Percentiles rank a stretch among this genome's conserved stretches.
Evolutionary conservation across 2,329 filamentous ascomycete genomes (phyloP).

Genomic region (Dactylellina cionopaga): DNA sequence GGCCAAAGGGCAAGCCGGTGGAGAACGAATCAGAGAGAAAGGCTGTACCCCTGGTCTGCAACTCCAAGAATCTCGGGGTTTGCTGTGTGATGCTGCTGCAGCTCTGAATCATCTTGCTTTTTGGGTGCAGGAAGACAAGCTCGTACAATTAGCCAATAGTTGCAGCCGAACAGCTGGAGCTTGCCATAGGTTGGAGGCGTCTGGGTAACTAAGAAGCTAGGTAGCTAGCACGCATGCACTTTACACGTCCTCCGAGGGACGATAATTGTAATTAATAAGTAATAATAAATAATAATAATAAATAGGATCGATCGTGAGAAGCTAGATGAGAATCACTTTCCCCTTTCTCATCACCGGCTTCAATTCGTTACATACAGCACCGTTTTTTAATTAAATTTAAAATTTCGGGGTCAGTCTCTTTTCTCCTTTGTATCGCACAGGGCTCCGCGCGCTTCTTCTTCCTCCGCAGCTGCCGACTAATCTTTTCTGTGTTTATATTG

Average conservation of each 20-base stretch:
- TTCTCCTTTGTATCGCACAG: no score
- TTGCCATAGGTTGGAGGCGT: conserved; percentile 6
- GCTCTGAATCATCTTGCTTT: conserved; percentile 49
- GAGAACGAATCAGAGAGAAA: conserved; percentile 34
- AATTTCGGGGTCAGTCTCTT: not conserved
- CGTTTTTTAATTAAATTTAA: no score
- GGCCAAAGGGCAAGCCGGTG: conserved; percentile 1
- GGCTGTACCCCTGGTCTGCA: conserved; percentile 15
- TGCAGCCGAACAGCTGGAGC: not conserved
- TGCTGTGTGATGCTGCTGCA: conserved; percentile 32
- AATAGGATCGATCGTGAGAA: no score
- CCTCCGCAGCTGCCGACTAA: not conserved
- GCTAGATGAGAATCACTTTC: no score
- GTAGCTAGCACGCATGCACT: no score
- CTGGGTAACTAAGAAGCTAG: no score
- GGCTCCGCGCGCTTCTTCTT: no score
- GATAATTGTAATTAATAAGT: not conserved
- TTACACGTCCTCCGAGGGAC: conserved; percentile 5
- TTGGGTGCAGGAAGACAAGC: no score
- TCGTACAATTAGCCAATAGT: conserved; percentile 16
- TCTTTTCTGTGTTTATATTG: not conserved
- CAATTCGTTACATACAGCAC: no score
- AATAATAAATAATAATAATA: no score
- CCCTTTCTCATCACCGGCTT: no score
- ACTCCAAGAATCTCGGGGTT: conserved; percentile 10